Conservation (phyloP, 2,329 filamentous ascomycete species). For the Phialocephala sp. region DNA sequence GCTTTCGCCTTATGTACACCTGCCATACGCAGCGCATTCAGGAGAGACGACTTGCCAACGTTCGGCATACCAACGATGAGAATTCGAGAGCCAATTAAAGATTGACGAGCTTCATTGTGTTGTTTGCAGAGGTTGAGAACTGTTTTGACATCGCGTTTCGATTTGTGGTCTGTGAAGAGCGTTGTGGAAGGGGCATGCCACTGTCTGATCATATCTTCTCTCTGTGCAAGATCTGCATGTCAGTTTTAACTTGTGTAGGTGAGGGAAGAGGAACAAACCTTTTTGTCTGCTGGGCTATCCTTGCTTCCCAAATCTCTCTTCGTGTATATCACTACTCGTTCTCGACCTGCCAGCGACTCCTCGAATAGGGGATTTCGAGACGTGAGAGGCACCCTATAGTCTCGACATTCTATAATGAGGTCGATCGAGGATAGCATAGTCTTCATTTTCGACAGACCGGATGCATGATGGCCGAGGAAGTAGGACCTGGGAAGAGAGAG, state of each 20-base stretch:
- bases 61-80: slow-evolving; percentile 98
- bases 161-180: slow-evolving; percentile 58
- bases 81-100: slow-evolving; percentile 80
- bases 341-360: slow-evolving; percentile 70
- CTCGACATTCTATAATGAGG: slow-evolving; percentile 91
- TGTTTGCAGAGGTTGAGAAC: slow-evolving; percentile 55
- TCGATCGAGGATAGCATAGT: slow-evolving; percentile 79
- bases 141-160: slow-evolving; percentile 49
- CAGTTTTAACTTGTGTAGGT: background rate
- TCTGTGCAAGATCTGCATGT: slow-evolving; percentile 39
- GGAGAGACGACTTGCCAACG: slow-evolving; percentile 92
- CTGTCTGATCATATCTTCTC: slow-evolving; percentile 55
- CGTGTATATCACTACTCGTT: slow-evolving; percentile 87
- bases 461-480: slow-evolving; percentile 90
- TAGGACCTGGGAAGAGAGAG: slow-evolving; percentile 83
- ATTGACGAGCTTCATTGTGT: slow-evolving; percentile 56
- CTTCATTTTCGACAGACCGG: slow-evolving; percentile 83
- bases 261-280: slow-evolving; percentile 42
- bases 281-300: slow-evolving; percentile 47
- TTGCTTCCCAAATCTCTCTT: slow-evolving; percentile 76
- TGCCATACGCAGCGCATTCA: slow-evolving; percentile 79
- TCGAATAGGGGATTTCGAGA: slow-evolving; percentile 92
- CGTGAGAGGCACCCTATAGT: slow-evolving; percentile 87
- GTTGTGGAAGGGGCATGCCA: slow-evolving; percentile 59
- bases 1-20: slow-evolving; percentile 73